A percentile compares a stretch with the other conserved stretches of the same genome.
These are phyloP conservation scores for Mortierella sp. DNA, from an alignment of 371 early-diverging fungal species.

Conservation along the genomic window DNA sequence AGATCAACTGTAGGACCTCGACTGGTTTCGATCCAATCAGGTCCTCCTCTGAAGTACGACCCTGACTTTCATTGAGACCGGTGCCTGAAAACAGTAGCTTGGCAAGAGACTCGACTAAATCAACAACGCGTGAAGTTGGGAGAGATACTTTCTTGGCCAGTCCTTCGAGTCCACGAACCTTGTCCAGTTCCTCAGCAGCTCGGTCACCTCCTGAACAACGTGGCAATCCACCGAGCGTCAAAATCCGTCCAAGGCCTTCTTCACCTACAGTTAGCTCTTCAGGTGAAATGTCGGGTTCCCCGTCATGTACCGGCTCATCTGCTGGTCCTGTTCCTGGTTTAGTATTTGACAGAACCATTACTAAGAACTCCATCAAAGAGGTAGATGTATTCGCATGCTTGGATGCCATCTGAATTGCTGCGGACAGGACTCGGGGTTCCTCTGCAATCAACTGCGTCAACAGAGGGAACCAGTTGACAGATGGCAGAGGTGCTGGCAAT, in stretches of 20 bases:
- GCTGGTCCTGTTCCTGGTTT: constrained; percentile 5
- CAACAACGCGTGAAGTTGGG: constrained; percentile 59
- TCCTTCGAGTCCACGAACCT: constrained; percentile 65
- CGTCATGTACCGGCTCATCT: constrained; percentile 1
- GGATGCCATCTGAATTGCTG: constrained; percentile 59
- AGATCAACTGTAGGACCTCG: constrained; percentile 48
- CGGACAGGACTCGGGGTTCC: constrained; percentile 25
- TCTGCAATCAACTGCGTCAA: constrained; percentile 50
- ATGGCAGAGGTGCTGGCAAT: constrained; percentile 62
- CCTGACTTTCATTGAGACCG: neutral
- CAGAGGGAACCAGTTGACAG: constrained; percentile 68
- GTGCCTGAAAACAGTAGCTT: constrained; percentile 26
- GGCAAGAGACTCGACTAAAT: constrained; percentile 51
- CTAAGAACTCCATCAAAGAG: constrained; percentile 63
- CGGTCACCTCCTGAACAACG: constrained; percentile 27
- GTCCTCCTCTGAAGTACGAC: constrained; percentile 5
- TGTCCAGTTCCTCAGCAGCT: constrained; percentile 39
- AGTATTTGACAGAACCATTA: constrained; percentile 47
- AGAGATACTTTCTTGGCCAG: constrained; percentile 59
- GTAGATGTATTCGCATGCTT: constrained; percentile 63
- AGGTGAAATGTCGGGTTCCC: constrained; percentile 5
- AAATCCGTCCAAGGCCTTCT: constrained; percentile 58
- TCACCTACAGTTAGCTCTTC: constrained; percentile 53
- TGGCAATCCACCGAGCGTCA: constrained; percentile 59
- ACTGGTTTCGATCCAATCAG: constrained; percentile 3